A percentile compares a stretch with the other conserved stretches of the same genome.
Evolutionary conservation across 2,329 filamentous ascomycete species (phyloP).

Genomic region (Pseudocercospora cruenta): DNA sequence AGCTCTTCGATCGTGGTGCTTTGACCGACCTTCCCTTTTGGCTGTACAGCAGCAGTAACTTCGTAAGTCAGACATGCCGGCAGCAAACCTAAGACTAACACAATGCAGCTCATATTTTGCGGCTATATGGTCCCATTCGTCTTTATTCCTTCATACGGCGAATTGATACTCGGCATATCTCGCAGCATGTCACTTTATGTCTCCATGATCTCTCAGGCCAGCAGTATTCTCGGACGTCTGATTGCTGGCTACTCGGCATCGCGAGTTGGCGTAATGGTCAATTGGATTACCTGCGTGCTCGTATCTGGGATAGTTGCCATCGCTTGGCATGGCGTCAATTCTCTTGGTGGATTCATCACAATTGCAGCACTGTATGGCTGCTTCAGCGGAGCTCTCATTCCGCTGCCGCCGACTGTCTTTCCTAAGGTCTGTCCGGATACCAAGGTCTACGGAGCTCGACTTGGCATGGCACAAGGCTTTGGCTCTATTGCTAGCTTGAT

Average conservation of each 20-base stretch:
- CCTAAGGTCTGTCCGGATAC: slow-evolving; percentile 51
- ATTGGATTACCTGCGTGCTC: slow-evolving; percentile 55
- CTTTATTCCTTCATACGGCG: slow-evolving; percentile 47
- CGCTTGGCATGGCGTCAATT: slow-evolving; percentile 59
- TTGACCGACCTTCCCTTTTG: slow-evolving; percentile 47
- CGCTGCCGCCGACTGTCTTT: slow-evolving; percentile 50
- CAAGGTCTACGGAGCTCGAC: slow-evolving; percentile 50
- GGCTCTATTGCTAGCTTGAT: slow-evolving; percentile 49
- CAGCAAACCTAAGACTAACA: too few relatives aligned
- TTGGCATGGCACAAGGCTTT: slow-evolving; percentile 53
- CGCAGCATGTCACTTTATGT: slow-evolving; percentile 56
- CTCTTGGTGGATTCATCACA: slow-evolving; percentile 43
- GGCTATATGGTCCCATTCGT: slow-evolving; percentile 46
- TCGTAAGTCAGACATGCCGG: too few relatives aligned
- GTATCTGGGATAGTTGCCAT: slow-evolving; percentile 54
- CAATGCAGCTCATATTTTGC: slow-evolving; percentile 4
- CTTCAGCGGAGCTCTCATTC: slow-evolving; percentile 50
- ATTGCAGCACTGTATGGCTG: slow-evolving; percentile 52
- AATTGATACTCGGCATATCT: slow-evolving; percentile 44
- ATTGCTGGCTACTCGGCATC: slow-evolving; percentile 56
- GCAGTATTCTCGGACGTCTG: slow-evolving; percentile 59
- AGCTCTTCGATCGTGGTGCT: slow-evolving; percentile 45
- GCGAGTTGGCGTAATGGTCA: slow-evolving; percentile 57
- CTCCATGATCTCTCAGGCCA: slow-evolving; percentile 61
- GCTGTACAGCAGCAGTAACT: slow-evolving; percentile 39